Percentiles rank a stretch among this genome's conserved stretches.
phyloP scores from a whole-genome alignment of 257 asterid genomes.

The Leptodermis oblonga region DNA sequence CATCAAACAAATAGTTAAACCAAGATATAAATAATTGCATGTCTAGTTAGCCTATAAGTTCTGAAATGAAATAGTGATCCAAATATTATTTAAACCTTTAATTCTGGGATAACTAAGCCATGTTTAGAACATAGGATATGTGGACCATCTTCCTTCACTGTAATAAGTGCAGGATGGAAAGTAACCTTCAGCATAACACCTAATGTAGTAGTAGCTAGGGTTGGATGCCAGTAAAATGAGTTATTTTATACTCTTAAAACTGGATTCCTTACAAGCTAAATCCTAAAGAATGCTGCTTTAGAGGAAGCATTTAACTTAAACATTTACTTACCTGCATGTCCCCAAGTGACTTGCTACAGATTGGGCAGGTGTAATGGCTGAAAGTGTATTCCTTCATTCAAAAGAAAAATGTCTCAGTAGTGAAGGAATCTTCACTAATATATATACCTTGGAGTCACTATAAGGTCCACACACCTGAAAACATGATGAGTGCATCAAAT shows the following conservation, averaged over 20 bases:
- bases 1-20: neutral
- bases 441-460: neutral
- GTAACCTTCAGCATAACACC: neutral
- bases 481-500: constrained; percentile 86
- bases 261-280: constrained; percentile 2
- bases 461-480: constrained; percentile 53
- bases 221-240: neutral
- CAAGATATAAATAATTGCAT: neutral
- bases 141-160: neutral
- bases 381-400: constrained; percentile 66
- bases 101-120: neutral
- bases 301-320: constrained; percentile 1
- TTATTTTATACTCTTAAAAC: neutral
- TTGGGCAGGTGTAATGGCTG: constrained; percentile 77
- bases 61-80: neutral
- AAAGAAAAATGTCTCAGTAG: constrained; percentile 18
- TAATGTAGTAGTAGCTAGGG: neutral
- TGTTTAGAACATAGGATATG: neutral
- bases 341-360: constrained; percentile 91
- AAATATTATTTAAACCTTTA: neutral
- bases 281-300: neutral
- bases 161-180: neutral
- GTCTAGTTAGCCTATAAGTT: neutral
- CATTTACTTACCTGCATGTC: constrained; percentile 72
- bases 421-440: neutral